Evolutionary conservation across 75 land plant species (phyloP).

Genomic region (Cryptomeria japonica): DNA sequence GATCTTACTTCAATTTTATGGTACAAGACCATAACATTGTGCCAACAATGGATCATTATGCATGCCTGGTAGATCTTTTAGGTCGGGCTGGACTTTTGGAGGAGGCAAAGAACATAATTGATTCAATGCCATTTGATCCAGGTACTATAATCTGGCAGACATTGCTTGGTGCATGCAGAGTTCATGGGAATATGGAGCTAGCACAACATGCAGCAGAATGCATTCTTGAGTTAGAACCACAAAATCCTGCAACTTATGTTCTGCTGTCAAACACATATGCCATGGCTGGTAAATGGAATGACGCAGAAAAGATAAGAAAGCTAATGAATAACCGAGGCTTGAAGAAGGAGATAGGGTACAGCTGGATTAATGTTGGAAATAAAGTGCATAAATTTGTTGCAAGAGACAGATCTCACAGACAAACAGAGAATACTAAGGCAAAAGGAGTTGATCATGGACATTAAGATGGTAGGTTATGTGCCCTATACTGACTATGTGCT

Average conservation of each 20-base stretch:
- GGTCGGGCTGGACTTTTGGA: not conserved
- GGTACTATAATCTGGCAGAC: slow-evolving; percentile 13
- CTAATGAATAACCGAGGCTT: not conserved
- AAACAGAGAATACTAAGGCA: not conserved
- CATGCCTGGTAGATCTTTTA: slow-evolving; percentile 23
- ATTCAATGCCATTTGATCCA: slow-evolving; percentile 15
- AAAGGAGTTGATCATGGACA: not conserved
- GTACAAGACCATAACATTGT: slow-evolving; percentile 7
- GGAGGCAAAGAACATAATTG: slow-evolving; percentile 11
- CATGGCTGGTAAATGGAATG: slow-evolving; percentile 7
- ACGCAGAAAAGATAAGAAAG: not conserved
- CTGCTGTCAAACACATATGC: not conserved
- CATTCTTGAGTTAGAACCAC: slow-evolving; percentile 3
- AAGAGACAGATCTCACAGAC: not conserved
- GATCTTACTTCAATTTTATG: slow-evolving; percentile 7
- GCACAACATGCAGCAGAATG: slow-evolving; percentile 16
- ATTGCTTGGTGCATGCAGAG: slow-evolving; percentile 20
- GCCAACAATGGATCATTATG: slow-evolving; percentile 21
- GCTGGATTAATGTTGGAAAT: not conserved
- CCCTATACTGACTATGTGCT: not conserved
- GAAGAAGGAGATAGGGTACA: not conserved
- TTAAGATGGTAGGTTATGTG: not conserved
- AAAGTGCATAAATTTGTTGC: not conserved
- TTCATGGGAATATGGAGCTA: slow-evolving; percentile 15
- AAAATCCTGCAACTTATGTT: slow-evolving; percentile 8